Evolutionary conservation across 805 yeast genomes (phyloP).

Genomic region (Wickerhamomyces queroliae): DNA sequence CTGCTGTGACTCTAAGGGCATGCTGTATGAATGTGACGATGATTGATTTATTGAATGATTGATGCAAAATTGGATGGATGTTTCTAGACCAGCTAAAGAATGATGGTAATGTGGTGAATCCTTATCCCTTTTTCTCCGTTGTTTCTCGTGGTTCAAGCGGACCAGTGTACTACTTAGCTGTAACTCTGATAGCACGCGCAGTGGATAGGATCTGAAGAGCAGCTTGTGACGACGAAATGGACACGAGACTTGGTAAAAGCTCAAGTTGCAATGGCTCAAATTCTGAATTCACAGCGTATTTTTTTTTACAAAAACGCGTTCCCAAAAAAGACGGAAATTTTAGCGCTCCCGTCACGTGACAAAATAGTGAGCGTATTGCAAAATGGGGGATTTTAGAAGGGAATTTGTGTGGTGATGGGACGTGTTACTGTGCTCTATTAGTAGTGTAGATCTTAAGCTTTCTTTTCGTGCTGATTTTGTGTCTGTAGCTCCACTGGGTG

Average conservation of each 20-base stretch:
- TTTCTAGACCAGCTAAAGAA: neutral
- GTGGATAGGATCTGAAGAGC: neutral
- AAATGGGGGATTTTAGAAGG: too few species aligned
- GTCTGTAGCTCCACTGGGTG: too few species aligned
- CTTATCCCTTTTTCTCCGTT: neutral
- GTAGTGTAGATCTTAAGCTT: too few species aligned
- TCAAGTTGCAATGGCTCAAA: neutral
- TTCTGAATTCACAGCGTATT: neutral
- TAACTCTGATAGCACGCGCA: neutral
- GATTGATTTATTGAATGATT: conserved; percentile 1
- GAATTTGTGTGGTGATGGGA: too few species aligned
- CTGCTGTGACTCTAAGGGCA: conserved; percentile 9
- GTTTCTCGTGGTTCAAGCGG: neutral
- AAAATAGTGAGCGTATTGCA: too few species aligned
- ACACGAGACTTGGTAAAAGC: too few species aligned
- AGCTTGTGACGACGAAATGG: too few species aligned
- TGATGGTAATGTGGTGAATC: neutral
- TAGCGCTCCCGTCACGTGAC: too few species aligned
- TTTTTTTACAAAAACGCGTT: neutral
- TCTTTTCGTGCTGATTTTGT: too few species aligned
- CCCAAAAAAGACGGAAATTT: neutral
- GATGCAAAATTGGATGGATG: neutral
- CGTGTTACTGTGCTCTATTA: too few species aligned
- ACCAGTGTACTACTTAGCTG: neutral
- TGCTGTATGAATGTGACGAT: conserved; percentile 1